A percentile compares a stretch with the other conserved stretches of the same genome.
These are phyloP conservation scores for Hymenoscyphus scutula DNA, from an alignment of 2,329 filamentous ascomycete genomes.

Conservation along the genomic window DNA sequence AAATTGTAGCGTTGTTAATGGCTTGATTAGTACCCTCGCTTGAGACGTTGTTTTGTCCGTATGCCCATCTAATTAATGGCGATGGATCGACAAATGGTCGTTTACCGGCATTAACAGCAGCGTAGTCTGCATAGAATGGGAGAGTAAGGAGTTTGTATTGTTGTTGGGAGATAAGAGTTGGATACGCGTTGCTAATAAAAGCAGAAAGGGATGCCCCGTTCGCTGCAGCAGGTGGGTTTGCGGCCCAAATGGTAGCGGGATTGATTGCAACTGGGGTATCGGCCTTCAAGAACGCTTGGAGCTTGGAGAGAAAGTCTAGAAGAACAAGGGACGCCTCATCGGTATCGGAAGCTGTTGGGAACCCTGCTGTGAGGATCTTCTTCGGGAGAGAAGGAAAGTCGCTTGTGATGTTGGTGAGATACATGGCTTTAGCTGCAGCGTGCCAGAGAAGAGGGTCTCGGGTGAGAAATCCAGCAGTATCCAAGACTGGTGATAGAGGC, in stretches of 20 bases:
- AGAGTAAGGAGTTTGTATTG: slow-evolving; percentile 46
- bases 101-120: slow-evolving; percentile 43
- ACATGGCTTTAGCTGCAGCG: slow-evolving; percentile 44
- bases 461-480: slow-evolving; percentile 47
- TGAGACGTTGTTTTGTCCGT: slow-evolving; percentile 42
- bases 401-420: slow-evolving; percentile 45
- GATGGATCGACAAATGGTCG: slow-evolving; percentile 49
- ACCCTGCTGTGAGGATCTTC: slow-evolving; percentile 42
- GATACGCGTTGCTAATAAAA: slow-evolving; percentile 46
- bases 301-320: slow-evolving; percentile 43
- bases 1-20: slow-evolving; percentile 49
- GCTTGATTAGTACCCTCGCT: slow-evolving; percentile 39
- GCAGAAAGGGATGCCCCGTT: slow-evolving; percentile 34
- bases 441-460: slow-evolving; percentile 45
- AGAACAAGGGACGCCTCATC: slow-evolving; percentile 39
- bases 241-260: slow-evolving; percentile 21
- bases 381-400: slow-evolving; percentile 40
- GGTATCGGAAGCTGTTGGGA: slow-evolving; percentile 38
- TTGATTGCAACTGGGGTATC: slow-evolving; percentile 31
- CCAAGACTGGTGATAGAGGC: slow-evolving; percentile 46
- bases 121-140: slow-evolving; percentile 51
- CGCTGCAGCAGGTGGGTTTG: slow-evolving; percentile 33
- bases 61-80: slow-evolving; percentile 47
- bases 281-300: slow-evolving; percentile 43
- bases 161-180: slow-evolving; percentile 46